Evolutionary conservation across 331 rosid species (phyloP), one percentile per base, ranked within the genome.

Genomic region (Spiraea crenata): DNA sequence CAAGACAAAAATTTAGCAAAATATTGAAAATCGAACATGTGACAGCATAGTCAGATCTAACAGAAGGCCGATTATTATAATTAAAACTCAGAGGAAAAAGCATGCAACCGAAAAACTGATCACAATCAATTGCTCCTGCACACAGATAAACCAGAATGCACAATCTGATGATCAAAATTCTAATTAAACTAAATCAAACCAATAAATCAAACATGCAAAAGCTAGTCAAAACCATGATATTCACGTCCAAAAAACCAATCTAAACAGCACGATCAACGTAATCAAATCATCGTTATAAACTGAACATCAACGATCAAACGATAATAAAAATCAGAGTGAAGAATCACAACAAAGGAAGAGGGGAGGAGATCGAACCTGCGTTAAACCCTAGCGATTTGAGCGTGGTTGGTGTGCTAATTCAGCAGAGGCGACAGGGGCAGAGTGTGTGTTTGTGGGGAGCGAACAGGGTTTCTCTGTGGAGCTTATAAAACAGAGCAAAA

Each of bases 351-450:
- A 25, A 8, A 47, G 8, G 14, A 63, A 3, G 44, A 3, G 3
- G 62, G 11, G 3, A 0, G 3, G 70, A 3, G 4, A 69, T 4
- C 41, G 35, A 31, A 85, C 84, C 85, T 75, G 65, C 15, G 51
- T 55, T 58, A 40, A 41, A 84, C 82, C 92, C 85, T 80, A 82
- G 87, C 72, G 74, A 77, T 81, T 4, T 67, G 25, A 7, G 56
- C 49, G n/a, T 37, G 13, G 31, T 0, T 25, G 31, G 31, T 25
- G 31, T 25, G 31, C 31, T 25, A 25, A 25, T 25, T 1, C 31
- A 25, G 20, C 20, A 15, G 77, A 41, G 57, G 11, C 57, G 9
- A 16, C 25, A 19, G 60, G 4, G 2, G 16, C 9, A 61, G 63
- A 46, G 65, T 3, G 31, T 25, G 1, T 25, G 31, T 25, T 25